Conservation (phyloP, 176 grass and related monocot genomes). For the Puya raimondii region DNA sequence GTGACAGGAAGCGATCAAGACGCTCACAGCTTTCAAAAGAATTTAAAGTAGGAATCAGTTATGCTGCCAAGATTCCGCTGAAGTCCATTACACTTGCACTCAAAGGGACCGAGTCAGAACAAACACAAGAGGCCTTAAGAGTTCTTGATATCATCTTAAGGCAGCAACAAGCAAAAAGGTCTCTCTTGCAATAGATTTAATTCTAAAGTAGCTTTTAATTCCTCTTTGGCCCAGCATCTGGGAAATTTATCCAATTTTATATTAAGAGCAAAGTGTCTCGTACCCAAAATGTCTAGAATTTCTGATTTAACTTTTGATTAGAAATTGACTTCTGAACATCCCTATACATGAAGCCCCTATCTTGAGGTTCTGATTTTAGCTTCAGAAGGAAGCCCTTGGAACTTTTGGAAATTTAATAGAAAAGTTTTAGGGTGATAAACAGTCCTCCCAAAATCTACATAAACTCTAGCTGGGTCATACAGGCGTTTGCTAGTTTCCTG, state of each 20-base stretch:
- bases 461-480: too few relatives aligned
- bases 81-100: constrained; percentile 54
- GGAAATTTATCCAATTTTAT: too few relatives aligned
- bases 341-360: too few relatives aligned
- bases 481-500: constrained; percentile 22
- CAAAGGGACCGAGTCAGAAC: constrained; percentile 41
- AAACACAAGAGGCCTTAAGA: constrained; percentile 62
- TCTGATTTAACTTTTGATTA: too few relatives aligned
- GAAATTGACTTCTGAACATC: too few relatives aligned
- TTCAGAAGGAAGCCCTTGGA: too few relatives aligned
- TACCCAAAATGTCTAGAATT: too few relatives aligned
- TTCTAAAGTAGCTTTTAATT: background rate
- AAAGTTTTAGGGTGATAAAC: too few relatives aligned
- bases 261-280: too few relatives aligned
- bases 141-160: constrained; percentile 86
- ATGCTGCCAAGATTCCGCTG: constrained; percentile 64
- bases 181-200: background rate
- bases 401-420: too few relatives aligned
- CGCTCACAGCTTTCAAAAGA: constrained; percentile 48
- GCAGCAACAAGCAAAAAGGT: constrained; percentile 79
- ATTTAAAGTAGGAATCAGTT: constrained; percentile 52
- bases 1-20: constrained; percentile 56
- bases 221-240: background rate
- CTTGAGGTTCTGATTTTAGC: too few relatives aligned
- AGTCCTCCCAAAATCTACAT: too few relatives aligned